Conservation (phyloP, 2,329 filamentous ascomycete species). For the Cordyceps tenuipes region DNA sequence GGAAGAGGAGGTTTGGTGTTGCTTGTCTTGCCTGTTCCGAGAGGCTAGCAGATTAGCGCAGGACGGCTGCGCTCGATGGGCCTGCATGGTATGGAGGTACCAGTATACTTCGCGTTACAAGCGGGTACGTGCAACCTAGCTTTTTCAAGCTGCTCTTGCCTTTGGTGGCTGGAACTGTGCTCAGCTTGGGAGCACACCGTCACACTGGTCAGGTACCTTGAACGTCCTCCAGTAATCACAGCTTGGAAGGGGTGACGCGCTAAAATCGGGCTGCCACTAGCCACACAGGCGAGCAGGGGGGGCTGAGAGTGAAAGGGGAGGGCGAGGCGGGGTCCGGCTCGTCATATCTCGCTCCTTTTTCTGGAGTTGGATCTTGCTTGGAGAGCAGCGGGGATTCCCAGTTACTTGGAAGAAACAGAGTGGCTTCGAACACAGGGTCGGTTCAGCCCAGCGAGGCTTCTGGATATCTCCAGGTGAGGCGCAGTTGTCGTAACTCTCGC, state of each 20-base stretch:
- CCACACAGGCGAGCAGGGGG: conserved; percentile 5
- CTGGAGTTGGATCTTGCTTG: neutral
- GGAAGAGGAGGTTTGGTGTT: neutral
- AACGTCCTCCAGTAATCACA: neutral
- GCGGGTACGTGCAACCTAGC: neutral
- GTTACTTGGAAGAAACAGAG: neutral
- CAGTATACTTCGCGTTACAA: conserved; percentile 9
- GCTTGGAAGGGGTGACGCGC: neutral
- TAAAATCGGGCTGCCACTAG: conserved; percentile 5
- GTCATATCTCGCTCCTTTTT: neutral
- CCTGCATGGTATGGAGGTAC: neutral
- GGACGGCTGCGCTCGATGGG: neutral
- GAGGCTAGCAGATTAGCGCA: neutral
- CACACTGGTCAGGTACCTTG: too few relatives aligned
- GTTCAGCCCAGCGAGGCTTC: conserved; percentile 1
- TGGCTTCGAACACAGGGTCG: neutral
- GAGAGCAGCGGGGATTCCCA: neutral
- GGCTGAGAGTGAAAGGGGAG: neutral
- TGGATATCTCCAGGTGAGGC: neutral
- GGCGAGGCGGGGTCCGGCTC: neutral
- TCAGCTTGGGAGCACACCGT: neutral
- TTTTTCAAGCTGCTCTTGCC: neutral
- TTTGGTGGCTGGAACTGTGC: neutral
- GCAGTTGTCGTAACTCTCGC: neutral
- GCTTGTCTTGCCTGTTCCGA: neutral